Conservation (phyloP, 495 filamentous ascomycete genomes). For the Acidomyces sp. region DNA sequence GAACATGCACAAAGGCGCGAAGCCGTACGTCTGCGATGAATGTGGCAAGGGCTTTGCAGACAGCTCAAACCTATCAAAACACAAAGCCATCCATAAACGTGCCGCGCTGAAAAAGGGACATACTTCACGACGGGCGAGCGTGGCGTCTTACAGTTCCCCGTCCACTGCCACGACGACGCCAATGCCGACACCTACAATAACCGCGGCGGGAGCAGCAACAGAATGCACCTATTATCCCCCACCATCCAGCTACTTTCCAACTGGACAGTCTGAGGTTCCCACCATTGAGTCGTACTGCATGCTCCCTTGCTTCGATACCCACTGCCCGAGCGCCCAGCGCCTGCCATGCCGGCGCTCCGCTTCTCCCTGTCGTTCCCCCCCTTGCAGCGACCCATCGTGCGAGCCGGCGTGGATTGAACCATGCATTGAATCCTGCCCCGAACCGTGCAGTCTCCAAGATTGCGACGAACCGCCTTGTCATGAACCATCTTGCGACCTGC, state of each 20-base stretch:
- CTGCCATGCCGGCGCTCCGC: conserved; percentile 6
- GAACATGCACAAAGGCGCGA: conserved; percentile 15
- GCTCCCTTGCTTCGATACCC: conserved; percentile 7
- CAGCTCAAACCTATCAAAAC: conserved; percentile 18
- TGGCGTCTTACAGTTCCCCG: not conserved
- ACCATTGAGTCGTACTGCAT: not conserved
- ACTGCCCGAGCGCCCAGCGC: not conserved
- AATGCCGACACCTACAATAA: not conserved
- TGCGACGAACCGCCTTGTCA: conserved; percentile 7
- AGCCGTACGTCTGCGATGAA: conserved; percentile 15
- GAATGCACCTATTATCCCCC: no score
- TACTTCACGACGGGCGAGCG: not conserved
- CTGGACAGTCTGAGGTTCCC: no score
- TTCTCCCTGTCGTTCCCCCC: conserved; percentile 7
- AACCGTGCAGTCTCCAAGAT: not conserved
- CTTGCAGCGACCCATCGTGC: conserved; percentile 7
- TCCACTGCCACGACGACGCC: not conserved
- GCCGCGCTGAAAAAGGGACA: not conserved
- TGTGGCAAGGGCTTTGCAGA: conserved; percentile 19
- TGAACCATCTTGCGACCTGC: conserved; percentile 4
- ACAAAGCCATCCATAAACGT: conserved; percentile 12
- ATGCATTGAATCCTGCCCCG: conserved; percentile 3
- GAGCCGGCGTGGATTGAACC: conserved; percentile 1
- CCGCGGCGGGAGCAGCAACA: no score
- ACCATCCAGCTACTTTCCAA: no score